These are phyloP conservation scores for Paxillus ammoniavirescens DNA, from an alignment of 768 basidiomycete genomes.

Conservation along the genomic window DNA sequence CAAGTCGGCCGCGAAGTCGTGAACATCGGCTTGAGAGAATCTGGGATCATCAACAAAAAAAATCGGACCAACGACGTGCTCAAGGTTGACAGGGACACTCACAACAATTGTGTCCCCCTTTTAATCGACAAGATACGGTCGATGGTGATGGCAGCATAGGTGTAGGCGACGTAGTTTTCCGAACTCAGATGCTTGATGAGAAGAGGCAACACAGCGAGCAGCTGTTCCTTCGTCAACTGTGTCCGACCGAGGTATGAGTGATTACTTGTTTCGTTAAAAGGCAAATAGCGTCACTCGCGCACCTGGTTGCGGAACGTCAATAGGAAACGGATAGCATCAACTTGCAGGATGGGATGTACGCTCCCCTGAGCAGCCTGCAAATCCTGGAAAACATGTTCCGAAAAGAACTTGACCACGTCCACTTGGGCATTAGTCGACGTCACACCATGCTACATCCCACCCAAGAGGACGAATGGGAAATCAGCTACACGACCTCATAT, in stretches of 20 bases:
- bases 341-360: conserved; percentile 89
- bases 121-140: conserved; percentile 93
- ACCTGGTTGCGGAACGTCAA: conserved; percentile 97
- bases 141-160: conserved; percentile 98
- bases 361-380: conserved; percentile 64
- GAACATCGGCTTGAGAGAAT: conserved; percentile 85
- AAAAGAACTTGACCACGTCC: conserved; percentile 95
- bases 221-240: conserved; percentile 90
- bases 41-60: conserved; percentile 37
- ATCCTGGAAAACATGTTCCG: conserved; percentile 86
- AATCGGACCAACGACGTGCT: neutral
- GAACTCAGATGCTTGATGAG: conserved; percentile 81
- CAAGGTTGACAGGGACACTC: conserved; percentile 26
- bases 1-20: conserved; percentile 74
- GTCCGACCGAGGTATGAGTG: neutral
- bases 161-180: conserved; percentile 87
- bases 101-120: conserved; percentile 73
- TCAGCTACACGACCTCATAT: neutral
- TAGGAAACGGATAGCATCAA: conserved; percentile 94
- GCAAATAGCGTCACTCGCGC: conserved; percentile 10
- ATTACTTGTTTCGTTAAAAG: neutral
- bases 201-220: conserved; percentile 86
- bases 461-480: neutral
- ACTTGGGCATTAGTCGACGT: conserved; percentile 90
- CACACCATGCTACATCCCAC: conserved; percentile 69